Conservation (phyloP, 805 yeast genomes). For the Saturnispora bothae region DNA sequence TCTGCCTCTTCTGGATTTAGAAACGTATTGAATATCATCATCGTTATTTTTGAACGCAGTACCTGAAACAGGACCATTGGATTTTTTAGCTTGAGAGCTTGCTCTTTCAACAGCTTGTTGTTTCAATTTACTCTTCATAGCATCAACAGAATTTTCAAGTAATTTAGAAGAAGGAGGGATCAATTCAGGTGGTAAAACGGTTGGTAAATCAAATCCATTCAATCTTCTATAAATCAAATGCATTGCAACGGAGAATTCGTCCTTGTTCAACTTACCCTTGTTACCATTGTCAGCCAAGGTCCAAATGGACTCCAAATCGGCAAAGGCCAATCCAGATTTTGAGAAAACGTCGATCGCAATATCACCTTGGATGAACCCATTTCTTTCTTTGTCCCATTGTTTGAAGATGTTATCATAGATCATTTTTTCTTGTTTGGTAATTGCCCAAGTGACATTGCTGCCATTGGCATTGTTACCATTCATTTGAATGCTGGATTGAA, state of each 20-base stretch:
- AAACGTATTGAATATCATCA: conserved; percentile 50
- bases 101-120: conserved; percentile 24
- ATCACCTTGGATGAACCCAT: conserved; percentile 68
- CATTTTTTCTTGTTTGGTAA: conserved; percentile 77
- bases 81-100: conserved; percentile 5
- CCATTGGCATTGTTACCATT: conserved; percentile 26
- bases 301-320: conserved; percentile 88
- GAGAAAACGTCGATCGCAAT: conserved; percentile 80
- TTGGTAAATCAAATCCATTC: conserved; percentile 82
- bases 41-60: conserved; percentile 69
- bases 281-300: conserved; percentile 74
- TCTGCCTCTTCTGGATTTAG: conserved; percentile 38
- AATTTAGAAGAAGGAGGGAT: conserved; percentile 78
- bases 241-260: conserved; percentile 95
- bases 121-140: conserved; percentile 57
- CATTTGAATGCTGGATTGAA: conserved; percentile 25
- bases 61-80: conserved; percentile 26
- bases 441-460: conserved; percentile 73
- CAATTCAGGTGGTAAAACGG: conserved; percentile 74
- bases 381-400: conserved; percentile 66
- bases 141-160: conserved; percentile 58
- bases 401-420: conserved; percentile 80
- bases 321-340: conserved; percentile 79
- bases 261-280: conserved; percentile 73
- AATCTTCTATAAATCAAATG: conserved; percentile 85